A percentile compares a stretch with the other conserved stretches of the same genome.
These are phyloP conservation scores for Dendrostoma leiphaemia DNA, from an alignment of 2,329 filamentous ascomycete species.

Conservation along the genomic window DNA sequence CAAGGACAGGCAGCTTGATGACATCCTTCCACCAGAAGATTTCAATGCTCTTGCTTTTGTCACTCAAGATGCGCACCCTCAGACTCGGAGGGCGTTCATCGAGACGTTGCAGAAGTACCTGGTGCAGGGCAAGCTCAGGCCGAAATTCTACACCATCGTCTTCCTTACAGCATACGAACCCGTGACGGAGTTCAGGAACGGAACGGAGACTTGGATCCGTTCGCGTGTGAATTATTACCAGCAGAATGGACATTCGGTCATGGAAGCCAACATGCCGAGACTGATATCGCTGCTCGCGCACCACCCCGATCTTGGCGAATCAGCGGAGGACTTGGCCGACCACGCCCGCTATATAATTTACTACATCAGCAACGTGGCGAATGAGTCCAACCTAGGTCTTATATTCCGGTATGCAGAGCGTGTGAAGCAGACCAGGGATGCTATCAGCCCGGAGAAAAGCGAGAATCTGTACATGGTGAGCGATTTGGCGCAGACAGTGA, in stretches of 20 bases:
- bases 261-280: conserved; percentile 80
- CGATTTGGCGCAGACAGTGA: conserved; percentile 79
- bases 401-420: conserved; percentile 92
- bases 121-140: conserved; percentile 65
- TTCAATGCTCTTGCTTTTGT: conserved; percentile 83
- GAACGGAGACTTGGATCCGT: conserved; percentile 84
- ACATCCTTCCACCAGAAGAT: conserved; percentile 65
- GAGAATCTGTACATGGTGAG: conserved; percentile 82
- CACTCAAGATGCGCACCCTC: conserved; percentile 71
- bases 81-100: conserved; percentile 77
- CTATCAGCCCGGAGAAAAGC: conserved; percentile 64
- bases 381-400: conserved; percentile 80
- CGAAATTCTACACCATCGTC: conserved; percentile 83
- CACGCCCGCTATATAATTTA: conserved; percentile 88
- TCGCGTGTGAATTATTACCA: conserved; percentile 70
- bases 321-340: conserved; percentile 69
- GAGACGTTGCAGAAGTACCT: conserved; percentile 90
- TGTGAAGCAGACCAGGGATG: conserved; percentile 86
- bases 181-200: conserved; percentile 65
- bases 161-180: conserved; percentile 94
- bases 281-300: conserved; percentile 87
- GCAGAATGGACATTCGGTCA: conserved; percentile 57
- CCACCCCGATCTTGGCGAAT: conserved; percentile 80
- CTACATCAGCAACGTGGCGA: conserved; percentile 80
- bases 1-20: conserved; percentile 71